A percentile compares a stretch with the other conserved stretches of the same genome.
Evolutionary conservation across 208 protist genomes (phyloP).

Genomic region (Balamuthia mandrillaris): DNA sequence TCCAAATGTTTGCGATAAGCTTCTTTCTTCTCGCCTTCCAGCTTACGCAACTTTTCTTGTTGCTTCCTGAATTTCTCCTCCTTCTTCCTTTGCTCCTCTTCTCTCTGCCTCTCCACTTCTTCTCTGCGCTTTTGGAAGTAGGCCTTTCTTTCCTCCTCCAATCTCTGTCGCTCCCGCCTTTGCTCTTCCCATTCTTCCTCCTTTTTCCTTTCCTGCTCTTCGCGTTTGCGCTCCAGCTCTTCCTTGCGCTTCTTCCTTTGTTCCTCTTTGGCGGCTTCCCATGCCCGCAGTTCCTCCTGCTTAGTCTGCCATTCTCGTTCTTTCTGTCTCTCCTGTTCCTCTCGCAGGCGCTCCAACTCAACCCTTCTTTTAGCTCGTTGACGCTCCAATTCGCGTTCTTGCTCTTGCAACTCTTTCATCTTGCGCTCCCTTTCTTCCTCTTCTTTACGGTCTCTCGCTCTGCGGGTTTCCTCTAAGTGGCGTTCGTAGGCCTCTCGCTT

Average conservation of each 20-base stretch:
- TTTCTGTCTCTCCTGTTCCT: conserved; percentile 14
- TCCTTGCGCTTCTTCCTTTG: not conserved
- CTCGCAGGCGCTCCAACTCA: not conserved
- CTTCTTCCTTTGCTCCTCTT: conserved; percentile 8
- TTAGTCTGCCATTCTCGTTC: not conserved
- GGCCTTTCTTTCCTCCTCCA: not conserved
- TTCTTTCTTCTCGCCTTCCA: not conserved
- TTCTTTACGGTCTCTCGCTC: too few relatives aligned
- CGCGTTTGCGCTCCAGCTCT: not conserved
- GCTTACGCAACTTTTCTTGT: not conserved
- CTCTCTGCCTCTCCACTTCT: not conserved
- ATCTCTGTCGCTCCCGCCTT: not conserved
- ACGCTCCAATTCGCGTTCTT: too few relatives aligned
- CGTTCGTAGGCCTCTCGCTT: too few relatives aligned
- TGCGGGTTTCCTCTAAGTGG: too few relatives aligned
- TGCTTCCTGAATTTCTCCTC: not conserved
- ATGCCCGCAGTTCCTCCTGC: not conserved
- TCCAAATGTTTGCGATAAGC: not conserved
- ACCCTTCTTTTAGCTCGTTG: too few relatives aligned
- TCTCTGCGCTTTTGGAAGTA: not conserved
- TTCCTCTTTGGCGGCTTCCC: not conserved
- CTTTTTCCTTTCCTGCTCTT: conserved; percentile 32
- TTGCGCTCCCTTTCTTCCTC: too few relatives aligned
- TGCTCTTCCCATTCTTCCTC: not conserved
- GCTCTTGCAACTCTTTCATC: too few relatives aligned